Conservation (phyloP, 306 rosid genomes). For the Argentina anserina region DNA sequence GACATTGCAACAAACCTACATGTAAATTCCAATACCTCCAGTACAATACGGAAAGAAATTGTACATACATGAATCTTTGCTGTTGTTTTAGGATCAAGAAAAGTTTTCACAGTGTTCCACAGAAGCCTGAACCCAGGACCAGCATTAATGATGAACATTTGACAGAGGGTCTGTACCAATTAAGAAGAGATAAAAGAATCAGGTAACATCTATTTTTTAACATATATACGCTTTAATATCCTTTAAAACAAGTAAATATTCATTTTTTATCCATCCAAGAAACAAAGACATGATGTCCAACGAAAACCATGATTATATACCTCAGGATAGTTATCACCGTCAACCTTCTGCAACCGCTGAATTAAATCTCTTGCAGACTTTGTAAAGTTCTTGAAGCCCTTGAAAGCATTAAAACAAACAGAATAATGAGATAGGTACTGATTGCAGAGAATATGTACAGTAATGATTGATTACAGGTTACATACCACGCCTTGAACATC, state of each 20-base stretch:
- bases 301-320: constrained; percentile 33
- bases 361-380: constrained; percentile 88
- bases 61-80: constrained; percentile 86
- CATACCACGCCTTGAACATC: constrained; percentile 99
- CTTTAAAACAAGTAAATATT: background rate
- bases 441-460: background rate
- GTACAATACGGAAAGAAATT: constrained; percentile 12
- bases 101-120: constrained; percentile 84
- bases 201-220: constrained; percentile 1
- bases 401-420: constrained; percentile 19
- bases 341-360: constrained; percentile 79
- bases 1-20: constrained; percentile 10
- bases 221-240: background rate
- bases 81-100: constrained; percentile 92
- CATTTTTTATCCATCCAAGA: background rate
- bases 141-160: constrained; percentile 97
- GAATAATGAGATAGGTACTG: constrained; percentile 3
- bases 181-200: constrained; percentile 1
- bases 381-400: constrained; percentile 93
- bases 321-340: constrained; percentile 96
- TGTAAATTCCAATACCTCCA: background rate
- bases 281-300: background rate
- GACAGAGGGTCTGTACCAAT: constrained; percentile 74
- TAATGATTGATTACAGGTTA: constrained; percentile 18
- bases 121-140: constrained; percentile 94